Base-by-base conservation (phyloP, 108 stramenopile species). In the Nannochloropsis salina region DNA sequence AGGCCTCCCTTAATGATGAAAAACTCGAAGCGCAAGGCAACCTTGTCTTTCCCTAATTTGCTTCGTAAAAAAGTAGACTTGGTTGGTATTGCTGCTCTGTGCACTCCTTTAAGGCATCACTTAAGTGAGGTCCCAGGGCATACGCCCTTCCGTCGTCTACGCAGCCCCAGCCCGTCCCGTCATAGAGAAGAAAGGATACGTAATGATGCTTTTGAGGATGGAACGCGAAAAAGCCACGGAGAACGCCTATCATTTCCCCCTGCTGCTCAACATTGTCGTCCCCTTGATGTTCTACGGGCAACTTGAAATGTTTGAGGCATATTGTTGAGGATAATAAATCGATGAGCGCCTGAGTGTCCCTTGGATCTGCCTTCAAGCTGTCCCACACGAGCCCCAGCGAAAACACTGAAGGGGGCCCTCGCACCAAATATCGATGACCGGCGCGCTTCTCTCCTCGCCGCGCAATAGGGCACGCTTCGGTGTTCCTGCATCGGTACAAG, bases 131-230 rank as follows among this genome's bases (percentile, higher is more conserved):
- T 74, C 61, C 61, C 61, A 74, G n/a, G 20, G n/a, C n/a, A n/a
- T 74, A n/a, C 2, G 20, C 61, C 15, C 15, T n/a, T 74, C 61
- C 61, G n/a, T 74, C 61, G n/a, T 74, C 61, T n/a, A 74, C 3
- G n/a, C 61, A 74, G 20, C 1, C 61, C 61, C 61, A 74, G 20
- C 61, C 61, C n/a, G 61, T n/a, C 3, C 61, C 61, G 4, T 15
- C 20, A 74, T 74, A n/a, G 61, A 74, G n/a, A n/a, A 74, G 8
- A n/a, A 74, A 74, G 3, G 61, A 15, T 6, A 74, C 61, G n/a
- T 74, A 74, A 74, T 74, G 61, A n/a, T 74, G 61, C 61, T 74
- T 74, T n/a, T 74, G 61, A 15, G 61, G 61, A n/a, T 74, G 61
- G 61, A 74, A 74, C 20, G 61, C 61, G n/a, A 74, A 74, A 6